Evolutionary conservation across 2,329 filamentous ascomycete species (phyloP).

Genomic region (Hypomyces perniciosus): DNA sequence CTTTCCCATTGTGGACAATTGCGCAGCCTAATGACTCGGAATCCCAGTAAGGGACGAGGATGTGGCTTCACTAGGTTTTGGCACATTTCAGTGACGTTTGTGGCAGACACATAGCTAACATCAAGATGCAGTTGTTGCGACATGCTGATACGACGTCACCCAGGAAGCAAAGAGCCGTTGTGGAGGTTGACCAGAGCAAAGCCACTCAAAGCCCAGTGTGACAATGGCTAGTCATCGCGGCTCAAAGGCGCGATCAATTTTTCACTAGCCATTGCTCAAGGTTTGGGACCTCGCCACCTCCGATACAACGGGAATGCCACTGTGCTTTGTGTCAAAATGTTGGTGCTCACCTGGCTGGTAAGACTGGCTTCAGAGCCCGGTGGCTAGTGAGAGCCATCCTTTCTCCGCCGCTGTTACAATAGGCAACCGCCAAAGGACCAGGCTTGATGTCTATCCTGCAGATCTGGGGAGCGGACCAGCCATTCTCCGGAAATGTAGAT

Average conservation of each 20-base stretch:
- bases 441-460: not conserved
- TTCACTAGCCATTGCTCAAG: not conserved
- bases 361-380: too few relatives aligned
- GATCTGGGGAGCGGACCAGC: not conserved
- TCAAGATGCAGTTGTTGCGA: not conserved
- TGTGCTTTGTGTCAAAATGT: too few relatives aligned
- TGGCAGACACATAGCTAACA: not conserved
- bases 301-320: not conserved
- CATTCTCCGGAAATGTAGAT: not conserved
- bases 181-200: not conserved
- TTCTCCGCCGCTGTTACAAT: not conserved
- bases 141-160: not conserved
- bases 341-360: too few relatives aligned
- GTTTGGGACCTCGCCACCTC: not conserved
- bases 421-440: not conserved
- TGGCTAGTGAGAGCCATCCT: not conserved
- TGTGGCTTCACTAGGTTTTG: slow-evolving; percentile 1
- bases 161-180: not conserved
- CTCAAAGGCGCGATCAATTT: not conserved
- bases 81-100: slow-evolving; percentile 2
- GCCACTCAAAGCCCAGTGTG: not conserved
- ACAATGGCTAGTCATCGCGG: not conserved
- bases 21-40: not conserved
- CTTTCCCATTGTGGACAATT: not conserved
- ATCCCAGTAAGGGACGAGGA: not conserved